phyloP scores from a whole-genome alignment of 1,139 yeast genomes.

The Spencermartinsiella ligniputridi region DNA sequence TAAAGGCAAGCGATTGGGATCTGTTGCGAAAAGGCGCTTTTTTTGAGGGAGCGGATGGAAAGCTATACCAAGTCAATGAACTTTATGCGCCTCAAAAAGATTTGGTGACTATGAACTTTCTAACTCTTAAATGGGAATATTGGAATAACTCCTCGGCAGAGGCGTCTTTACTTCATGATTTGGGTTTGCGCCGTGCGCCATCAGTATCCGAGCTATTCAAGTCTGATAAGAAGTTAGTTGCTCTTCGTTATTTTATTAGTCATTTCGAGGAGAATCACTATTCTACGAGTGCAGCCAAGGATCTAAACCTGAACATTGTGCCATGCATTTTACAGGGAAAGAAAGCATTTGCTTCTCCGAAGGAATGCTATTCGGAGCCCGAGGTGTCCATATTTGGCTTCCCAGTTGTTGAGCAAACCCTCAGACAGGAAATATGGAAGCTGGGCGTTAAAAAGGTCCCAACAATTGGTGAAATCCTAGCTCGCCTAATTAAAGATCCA shows the following conservation, averaged over 20 bases:
- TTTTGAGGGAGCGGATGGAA: constrained; percentile 24
- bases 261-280: constrained; percentile 26
- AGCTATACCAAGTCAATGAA: constrained; percentile 21
- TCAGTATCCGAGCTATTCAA: constrained; percentile 24
- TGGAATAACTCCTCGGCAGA: constrained; percentile 32
- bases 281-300: constrained; percentile 15
- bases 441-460: constrained; percentile 34
- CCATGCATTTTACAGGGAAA: constrained; percentile 22
- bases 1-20: constrained; percentile 32
- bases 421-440: constrained; percentile 28
- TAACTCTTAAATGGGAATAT: constrained; percentile 30
- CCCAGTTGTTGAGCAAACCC: constrained; percentile 27
- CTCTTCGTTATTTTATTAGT: constrained; percentile 30
- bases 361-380: constrained; percentile 26
- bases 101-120: constrained; percentile 29
- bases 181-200: constrained; percentile 34
- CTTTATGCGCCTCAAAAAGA: constrained; percentile 34
- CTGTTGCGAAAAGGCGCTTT: constrained; percentile 29
- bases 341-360: constrained; percentile 22
- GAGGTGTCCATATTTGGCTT: constrained; percentile 30
- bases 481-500: constrained; percentile 22
- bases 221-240: constrained; percentile 16
- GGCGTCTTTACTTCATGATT: constrained; percentile 28
- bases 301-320: constrained; percentile 19
- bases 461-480: constrained; percentile 21